These are phyloP conservation scores for Coemansia sp. DNA, from an alignment of 192 early-diverging fungal genomes.

Conservation along the genomic window DNA sequence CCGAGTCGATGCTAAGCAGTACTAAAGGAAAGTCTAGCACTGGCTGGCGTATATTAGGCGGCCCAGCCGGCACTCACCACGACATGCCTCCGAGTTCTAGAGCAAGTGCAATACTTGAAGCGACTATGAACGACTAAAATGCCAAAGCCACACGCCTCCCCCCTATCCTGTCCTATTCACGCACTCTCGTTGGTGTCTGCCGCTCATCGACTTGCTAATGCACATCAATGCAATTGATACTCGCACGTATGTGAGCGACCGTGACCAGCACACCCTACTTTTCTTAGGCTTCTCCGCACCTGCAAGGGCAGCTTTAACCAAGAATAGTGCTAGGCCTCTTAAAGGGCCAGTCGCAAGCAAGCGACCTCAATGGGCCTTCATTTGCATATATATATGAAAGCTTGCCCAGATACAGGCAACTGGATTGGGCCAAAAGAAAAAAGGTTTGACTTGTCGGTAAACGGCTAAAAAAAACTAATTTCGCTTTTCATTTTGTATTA, in stretches of 20 bases:
- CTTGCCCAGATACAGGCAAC: slow-evolving; percentile 4
- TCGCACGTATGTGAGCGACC: slow-evolving; percentile 3
- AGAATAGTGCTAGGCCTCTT: neutral
- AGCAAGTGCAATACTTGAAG: slow-evolving; percentile 5
- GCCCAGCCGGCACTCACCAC: neutral
- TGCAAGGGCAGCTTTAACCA: neutral
- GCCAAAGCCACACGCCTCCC: neutral
- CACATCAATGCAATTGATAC: slow-evolving; percentile 5
- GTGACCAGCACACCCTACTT: neutral
- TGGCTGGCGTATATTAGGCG: neutral
- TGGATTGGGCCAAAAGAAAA: neutral
- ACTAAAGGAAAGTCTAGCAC: neutral
- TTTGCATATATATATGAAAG: neutral
- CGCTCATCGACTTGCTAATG: neutral
- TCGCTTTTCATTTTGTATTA: neutral
- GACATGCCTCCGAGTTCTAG: slow-evolving; percentile 1
- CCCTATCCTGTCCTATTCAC: neutral
- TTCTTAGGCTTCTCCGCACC: neutral
- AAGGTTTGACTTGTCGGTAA: neutral
- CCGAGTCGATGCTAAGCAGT: neutral
- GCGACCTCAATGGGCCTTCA: neutral
- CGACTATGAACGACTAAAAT: neutral
- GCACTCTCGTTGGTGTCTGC: neutral
- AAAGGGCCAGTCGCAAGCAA: neutral
- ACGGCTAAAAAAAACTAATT: neutral